Conservation (phyloP, 1,284 basidiomycete genomes). For the Xerocomus nothofagi region DNA sequence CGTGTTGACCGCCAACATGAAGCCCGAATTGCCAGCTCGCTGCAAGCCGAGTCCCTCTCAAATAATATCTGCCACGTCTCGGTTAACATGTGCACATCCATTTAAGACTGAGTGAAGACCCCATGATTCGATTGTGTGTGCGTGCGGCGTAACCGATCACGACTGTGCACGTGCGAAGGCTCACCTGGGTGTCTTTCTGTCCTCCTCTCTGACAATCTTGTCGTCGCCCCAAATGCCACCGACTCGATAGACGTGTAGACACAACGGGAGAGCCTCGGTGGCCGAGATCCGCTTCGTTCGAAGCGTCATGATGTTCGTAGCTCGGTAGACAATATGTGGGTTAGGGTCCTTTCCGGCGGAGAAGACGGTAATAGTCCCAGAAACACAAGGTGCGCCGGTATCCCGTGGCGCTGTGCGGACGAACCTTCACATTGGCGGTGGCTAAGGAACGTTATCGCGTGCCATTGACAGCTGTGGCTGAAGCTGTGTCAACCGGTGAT, state of each 20-base stretch:
- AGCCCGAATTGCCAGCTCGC: slow-evolving; percentile 27
- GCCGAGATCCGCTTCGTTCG: not conserved
- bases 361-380: not conserved
- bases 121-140: not conserved
- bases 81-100: not conserved
- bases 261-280: slow-evolving; percentile 7
- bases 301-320: slow-evolving; percentile 1
- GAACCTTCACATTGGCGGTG: not conserved
- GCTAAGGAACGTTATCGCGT: slow-evolving; percentile 2
- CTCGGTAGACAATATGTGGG: not conserved
- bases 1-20: slow-evolving; percentile 18
- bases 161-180: not conserved
- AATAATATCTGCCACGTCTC: slow-evolving; percentile 25
- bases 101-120: no score
- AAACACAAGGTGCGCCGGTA: slow-evolving; percentile 1
- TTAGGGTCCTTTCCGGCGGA: not conserved
- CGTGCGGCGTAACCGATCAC: not conserved
- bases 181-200: slow-evolving; percentile 28
- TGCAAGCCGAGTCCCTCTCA: slow-evolving; percentile 17
- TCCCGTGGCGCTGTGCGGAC: not conserved
- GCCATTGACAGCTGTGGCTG: slow-evolving; percentile 1
- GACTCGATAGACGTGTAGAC: slow-evolving; percentile 31
- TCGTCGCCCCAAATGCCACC: slow-evolving; percentile 33
- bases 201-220: slow-evolving; percentile 30
- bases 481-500: not conserved